These are phyloP conservation scores for Umbelopsis sp. DNA, from an alignment of 192 early-diverging fungal genomes.

Conservation along the genomic window DNA sequence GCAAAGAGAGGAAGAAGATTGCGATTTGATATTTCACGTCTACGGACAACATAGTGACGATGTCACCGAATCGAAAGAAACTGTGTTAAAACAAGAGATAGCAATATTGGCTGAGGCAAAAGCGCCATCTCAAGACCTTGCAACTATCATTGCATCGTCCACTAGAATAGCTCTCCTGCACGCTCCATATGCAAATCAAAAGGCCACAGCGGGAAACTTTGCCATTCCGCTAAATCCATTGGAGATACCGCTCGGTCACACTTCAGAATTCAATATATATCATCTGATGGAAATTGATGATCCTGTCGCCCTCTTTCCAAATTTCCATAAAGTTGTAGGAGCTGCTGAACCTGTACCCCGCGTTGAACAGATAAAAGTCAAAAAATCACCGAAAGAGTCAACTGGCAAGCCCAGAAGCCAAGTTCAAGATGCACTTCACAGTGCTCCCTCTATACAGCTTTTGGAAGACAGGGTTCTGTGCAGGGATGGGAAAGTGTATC, in stretches of 20 bases:
- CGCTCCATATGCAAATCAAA: constrained; percentile 20
- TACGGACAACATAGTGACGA: constrained; percentile 21
- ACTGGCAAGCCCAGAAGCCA: not conserved
- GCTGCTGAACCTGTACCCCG: not conserved
- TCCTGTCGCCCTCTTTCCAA: constrained; percentile 9
- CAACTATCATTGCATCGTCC: constrained; percentile 14
- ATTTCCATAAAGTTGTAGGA: not conserved
- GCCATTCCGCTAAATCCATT: constrained; percentile 24
- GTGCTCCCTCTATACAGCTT: not conserved
- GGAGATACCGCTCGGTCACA: constrained; percentile 16
- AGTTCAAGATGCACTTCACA: not conserved
- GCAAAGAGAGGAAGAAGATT: not conserved
- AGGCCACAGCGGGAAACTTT: constrained; percentile 27
- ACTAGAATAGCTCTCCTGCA: constrained; percentile 24
- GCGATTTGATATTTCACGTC: constrained; percentile 15
- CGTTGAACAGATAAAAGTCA: not conserved
- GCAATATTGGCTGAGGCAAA: constrained; percentile 10
- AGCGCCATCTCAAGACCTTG: constrained; percentile 9
- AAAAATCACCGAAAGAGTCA: not conserved
- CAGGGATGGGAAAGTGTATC: not conserved
- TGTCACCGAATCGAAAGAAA: not conserved
- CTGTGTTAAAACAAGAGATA: constrained; percentile 2
- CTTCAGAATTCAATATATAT: constrained; percentile 24
- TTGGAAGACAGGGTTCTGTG: not conserved
- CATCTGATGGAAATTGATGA: constrained; percentile 27